Evolutionary conservation across 1,284 basidiomycete genomes (phyloP).

Genomic region (Puccinia polysora): DNA sequence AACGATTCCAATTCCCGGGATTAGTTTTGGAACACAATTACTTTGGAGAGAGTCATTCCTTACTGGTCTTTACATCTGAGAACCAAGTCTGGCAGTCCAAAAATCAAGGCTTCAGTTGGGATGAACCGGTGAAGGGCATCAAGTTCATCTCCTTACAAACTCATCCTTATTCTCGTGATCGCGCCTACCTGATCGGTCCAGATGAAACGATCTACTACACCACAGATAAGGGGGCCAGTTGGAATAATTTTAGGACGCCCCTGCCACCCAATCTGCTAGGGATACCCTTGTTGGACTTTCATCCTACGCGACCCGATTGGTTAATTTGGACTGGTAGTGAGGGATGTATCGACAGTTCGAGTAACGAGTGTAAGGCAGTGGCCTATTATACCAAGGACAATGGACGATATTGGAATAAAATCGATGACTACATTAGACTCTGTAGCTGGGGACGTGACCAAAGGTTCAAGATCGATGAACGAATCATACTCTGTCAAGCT

Average conservation of each 20-base stretch:
- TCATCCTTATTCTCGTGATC: constrained; percentile 70
- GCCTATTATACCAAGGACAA: constrained; percentile 71
- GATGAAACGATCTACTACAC: constrained; percentile 69
- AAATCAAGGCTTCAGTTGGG: constrained; percentile 92
- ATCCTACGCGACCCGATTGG: constrained; percentile 71
- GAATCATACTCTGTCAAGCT: constrained; percentile 86
- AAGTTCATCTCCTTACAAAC: constrained; percentile 78
- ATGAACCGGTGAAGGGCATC: constrained; percentile 59
- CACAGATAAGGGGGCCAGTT: constrained; percentile 68
- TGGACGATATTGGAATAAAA: constrained; percentile 68
- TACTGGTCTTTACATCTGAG: constrained; percentile 75
- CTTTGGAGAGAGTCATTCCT: constrained; percentile 71
- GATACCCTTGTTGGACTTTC: constrained; percentile 76
- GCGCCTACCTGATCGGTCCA: constrained; percentile 83
- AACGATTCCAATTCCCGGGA: constrained; percentile 68
- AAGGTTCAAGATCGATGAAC: constrained; percentile 71
- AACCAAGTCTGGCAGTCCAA: constrained; percentile 81
- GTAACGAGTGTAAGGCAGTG: constrained; percentile 63
- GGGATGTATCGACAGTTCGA: constrained; percentile 60
- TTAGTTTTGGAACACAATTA: constrained; percentile 73
- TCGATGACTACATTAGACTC: constrained; percentile 81
- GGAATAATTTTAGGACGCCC: constrained; percentile 64
- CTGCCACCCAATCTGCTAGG: constrained; percentile 73
- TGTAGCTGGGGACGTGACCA: constrained; percentile 87
- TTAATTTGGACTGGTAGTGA: constrained; percentile 82